phyloP scores from a whole-genome alignment of 129 eudicot genomes.

The Lonicera japonica region DNA sequence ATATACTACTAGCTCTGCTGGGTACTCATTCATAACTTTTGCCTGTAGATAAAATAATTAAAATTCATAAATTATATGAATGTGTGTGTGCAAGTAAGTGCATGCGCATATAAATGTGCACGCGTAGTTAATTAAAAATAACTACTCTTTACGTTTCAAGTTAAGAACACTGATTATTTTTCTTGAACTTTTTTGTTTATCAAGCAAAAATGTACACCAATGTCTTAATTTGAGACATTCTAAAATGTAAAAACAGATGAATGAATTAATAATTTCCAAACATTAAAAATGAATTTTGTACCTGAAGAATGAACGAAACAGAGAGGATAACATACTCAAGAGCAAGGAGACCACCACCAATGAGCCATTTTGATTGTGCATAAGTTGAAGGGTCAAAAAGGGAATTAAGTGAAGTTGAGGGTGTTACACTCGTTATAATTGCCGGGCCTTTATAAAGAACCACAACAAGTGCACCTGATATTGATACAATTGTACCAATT shows the following conservation, averaged over 20 bases:
- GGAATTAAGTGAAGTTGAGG: neutral
- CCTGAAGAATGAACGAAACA: conserved; percentile 5
- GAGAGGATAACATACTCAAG: neutral
- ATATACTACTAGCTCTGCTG: conserved; percentile 33
- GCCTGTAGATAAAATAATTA: conserved; percentile 22
- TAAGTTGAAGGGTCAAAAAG: neutral
- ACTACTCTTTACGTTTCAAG: no score
- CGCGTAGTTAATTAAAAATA: no score
- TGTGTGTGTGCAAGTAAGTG: no score
- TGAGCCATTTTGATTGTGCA: conserved; percentile 12
- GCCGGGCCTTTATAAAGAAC: conserved; percentile 16
- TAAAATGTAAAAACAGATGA: no score
- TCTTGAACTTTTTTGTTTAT: no score
- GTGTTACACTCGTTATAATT: neutral
- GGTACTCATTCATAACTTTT: conserved; percentile 28
- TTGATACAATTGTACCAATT: conserved; percentile 14
- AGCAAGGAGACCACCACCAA: conserved; percentile 10
- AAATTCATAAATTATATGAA: no score
- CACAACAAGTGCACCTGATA: conserved; percentile 21
- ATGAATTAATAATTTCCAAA: no score
- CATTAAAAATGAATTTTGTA: no score
- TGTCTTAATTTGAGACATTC: no score
- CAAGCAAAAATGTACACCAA: no score
- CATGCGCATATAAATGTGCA: no score
- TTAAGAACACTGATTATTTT: no score